Percentiles rank a stretch among this genome's conserved stretches.
These are phyloP conservation scores for Linnemannia elongata DNA, from an alignment of 192 early-diverging fungal genomes.

Conservation along the genomic window DNA sequence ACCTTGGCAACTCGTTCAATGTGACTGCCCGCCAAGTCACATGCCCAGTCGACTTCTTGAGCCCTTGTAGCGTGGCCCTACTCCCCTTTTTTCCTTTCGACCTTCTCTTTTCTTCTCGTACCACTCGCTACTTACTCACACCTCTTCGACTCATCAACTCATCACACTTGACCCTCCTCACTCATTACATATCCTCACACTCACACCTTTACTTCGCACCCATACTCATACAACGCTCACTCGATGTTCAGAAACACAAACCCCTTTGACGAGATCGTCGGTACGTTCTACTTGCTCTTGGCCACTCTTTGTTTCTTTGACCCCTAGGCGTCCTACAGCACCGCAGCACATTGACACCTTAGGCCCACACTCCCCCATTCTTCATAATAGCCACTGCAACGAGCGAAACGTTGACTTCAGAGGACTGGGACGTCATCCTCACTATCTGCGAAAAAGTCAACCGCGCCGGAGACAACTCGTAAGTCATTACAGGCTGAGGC, in stretches of 20 bases:
- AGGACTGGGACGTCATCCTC: conserved; percentile 93
- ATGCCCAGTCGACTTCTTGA: conserved; percentile 1
- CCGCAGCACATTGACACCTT: background rate
- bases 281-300: conserved; percentile 45
- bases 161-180: background rate
- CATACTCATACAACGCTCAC: background rate
- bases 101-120: background rate
- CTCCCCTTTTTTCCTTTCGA: background rate
- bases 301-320: background rate
- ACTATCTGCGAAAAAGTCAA: conserved; percentile 79
- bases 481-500: background rate
- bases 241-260: conserved; percentile 65
- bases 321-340: background rate
- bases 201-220: background rate
- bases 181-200: background rate
- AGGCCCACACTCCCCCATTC: background rate
- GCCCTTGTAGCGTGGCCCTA: background rate
- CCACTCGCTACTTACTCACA: too few relatives aligned
- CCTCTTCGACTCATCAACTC: background rate
- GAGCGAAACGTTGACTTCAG: conserved; percentile 90
- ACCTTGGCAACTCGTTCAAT: background rate
- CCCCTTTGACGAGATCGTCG: conserved; percentile 67
- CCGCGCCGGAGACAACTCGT: conserved; percentile 63
- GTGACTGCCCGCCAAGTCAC: conserved; percentile 3
- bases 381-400: conserved; percentile 81